These are phyloP conservation scores for Monilinia fructigena DNA, from an alignment of 2,329 filamentous ascomycete species.

Conservation along the genomic window DNA sequence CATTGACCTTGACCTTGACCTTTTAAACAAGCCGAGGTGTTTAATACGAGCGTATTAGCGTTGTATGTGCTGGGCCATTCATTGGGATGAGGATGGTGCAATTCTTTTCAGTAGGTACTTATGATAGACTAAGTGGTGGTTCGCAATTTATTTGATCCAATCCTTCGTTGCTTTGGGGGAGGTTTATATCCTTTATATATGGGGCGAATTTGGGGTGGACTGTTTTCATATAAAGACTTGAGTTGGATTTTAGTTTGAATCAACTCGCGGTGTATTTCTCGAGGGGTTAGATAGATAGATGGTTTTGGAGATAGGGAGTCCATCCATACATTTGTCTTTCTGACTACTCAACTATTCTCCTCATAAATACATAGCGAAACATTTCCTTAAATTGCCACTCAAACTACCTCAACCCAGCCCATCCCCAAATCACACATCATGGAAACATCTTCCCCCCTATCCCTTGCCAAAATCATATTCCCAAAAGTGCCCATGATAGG, in stretches of 20 bases:
- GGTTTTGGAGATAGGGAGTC: neutral
- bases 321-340: neutral
- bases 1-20: neutral
- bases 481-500: conserved; percentile 60
- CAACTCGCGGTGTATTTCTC: neutral
- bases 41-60: neutral
- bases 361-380: neutral
- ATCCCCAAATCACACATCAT: conserved; percentile 22
- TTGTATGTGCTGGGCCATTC: neutral
- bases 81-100: no score
- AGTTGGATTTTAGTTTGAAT: neutral
- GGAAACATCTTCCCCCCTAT: conserved; percentile 39
- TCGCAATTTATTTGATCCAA: neutral
- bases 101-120: no score
- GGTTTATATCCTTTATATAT: neutral
- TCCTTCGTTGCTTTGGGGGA: neutral
- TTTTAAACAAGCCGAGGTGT: conserved; percentile 1
- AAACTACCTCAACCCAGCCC: neutral
- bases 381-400: conserved; percentile 38
- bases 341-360: neutral
- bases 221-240: neutral
- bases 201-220: neutral
- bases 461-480: conserved; percentile 39
- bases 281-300: neutral
- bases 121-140: neutral